phyloP scores from a whole-genome alignment of 345 rosid species.

The Linum tenue region DNA sequence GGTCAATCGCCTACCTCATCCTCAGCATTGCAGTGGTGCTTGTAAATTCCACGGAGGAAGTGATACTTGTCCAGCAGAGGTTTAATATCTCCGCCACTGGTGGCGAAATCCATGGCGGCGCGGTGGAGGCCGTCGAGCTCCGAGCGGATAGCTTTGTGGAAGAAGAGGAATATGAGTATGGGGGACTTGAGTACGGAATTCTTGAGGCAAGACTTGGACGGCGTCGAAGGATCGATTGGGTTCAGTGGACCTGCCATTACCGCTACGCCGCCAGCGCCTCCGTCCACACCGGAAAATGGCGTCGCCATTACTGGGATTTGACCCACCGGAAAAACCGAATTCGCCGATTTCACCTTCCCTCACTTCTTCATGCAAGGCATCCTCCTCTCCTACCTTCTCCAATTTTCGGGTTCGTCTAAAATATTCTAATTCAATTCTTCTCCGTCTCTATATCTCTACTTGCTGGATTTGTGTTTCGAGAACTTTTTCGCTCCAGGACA shows the following conservation, averaged over 20 bases:
- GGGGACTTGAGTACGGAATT: constrained; percentile 53
- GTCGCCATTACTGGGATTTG: constrained; percentile 33
- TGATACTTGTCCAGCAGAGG: constrained; percentile 41
- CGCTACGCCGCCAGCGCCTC: constrained; percentile 44
- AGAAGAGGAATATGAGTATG: constrained; percentile 53
- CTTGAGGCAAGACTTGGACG: constrained; percentile 35
- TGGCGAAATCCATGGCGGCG: constrained; percentile 46
- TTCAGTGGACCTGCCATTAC: constrained; percentile 48
- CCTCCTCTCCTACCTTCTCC: neutral
- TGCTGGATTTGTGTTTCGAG: no score
- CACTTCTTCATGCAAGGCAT: neutral
- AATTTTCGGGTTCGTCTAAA: neutral
- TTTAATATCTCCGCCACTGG: constrained; percentile 33
- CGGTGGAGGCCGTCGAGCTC: constrained; percentile 60
- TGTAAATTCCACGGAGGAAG: constrained; percentile 47
- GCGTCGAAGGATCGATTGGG: constrained; percentile 36
- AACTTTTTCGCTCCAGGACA: neutral
- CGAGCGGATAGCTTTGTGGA: constrained; percentile 58
- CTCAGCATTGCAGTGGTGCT: constrained; percentile 70
- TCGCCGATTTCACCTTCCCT: neutral
- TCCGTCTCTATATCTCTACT: neutral
- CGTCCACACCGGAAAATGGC: constrained; percentile 40
- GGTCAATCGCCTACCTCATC: constrained; percentile 37
- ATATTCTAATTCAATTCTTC: neutral
- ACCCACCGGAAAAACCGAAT: neutral